Evolutionary conservation across 306 rosid genomes (phyloP).

Genomic region (Casuarina equisetifolia): DNA sequence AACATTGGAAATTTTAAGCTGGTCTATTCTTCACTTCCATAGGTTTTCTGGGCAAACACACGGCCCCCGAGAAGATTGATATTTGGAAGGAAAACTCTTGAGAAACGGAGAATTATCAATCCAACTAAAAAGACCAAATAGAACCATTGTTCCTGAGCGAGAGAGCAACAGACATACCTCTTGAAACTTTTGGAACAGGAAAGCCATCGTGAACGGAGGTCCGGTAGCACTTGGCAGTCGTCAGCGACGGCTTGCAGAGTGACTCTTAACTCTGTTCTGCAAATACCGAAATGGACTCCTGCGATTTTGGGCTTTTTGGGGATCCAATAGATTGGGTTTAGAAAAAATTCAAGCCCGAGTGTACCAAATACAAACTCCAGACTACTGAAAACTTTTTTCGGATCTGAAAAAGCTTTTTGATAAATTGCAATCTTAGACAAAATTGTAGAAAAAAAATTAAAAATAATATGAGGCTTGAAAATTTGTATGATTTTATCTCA

Average conservation of each 20-base stretch:
- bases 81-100: not conserved
- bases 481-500: too few species aligned
- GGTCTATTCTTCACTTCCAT: not conserved
- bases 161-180: slow-evolving; percentile 49
- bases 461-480: too few species aligned
- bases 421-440: too few species aligned
- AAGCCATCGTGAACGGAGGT: slow-evolving; percentile 46
- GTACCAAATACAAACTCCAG: too few species aligned
- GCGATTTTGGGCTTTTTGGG: too few species aligned
- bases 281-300: not conserved
- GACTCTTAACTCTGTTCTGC: not conserved
- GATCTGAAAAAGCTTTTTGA: too few species aligned
- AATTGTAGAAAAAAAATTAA: too few species aligned
- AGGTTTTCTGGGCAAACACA: not conserved
- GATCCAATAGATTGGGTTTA: too few species aligned
- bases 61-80: not conserved
- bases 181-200: slow-evolving; percentile 79
- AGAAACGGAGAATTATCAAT: not conserved
- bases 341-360: too few species aligned
- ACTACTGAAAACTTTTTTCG: too few species aligned
- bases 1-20: not conserved
- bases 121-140: not conserved
- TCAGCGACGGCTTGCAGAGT: not conserved
- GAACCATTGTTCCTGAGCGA: not conserved
- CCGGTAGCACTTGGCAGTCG: not conserved